Evolutionary conservation across 176 grass and related monocot species (phyloP).

Genomic region (Alloteropsis semialata): DNA sequence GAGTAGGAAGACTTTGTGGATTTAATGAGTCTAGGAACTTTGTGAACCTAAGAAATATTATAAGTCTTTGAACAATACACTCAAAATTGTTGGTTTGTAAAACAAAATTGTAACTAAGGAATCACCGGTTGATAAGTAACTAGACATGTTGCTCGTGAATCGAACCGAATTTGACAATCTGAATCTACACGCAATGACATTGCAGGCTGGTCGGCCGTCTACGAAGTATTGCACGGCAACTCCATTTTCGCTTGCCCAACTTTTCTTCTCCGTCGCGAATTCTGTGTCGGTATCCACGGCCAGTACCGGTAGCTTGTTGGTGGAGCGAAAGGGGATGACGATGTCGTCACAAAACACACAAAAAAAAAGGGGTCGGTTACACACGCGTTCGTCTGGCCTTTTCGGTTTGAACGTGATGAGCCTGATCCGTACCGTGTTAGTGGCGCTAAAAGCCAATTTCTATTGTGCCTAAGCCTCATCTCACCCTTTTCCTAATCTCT

Average conservation of each 20-base stretch:
- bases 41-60: neutral
- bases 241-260: neutral
- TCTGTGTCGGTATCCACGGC: neutral
- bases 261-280: neutral
- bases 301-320: neutral
- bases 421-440: neutral
- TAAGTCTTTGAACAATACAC: neutral
- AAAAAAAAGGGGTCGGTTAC: neutral
- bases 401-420: neutral
- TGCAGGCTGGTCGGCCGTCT: neutral
- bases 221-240: neutral
- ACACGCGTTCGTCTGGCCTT: neutral
- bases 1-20: too few species aligned
- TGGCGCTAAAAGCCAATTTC: constrained; percentile 24
- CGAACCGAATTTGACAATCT: neutral
- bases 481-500: neutral
- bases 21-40: too few species aligned
- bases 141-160: neutral
- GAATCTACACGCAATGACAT: neutral
- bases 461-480: neutral
- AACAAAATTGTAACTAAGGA: neutral
- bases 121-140: neutral
- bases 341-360: neutral
- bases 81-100: neutral
- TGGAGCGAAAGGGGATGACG: neutral